Conservation (phyloP, 1,284 basidiomycete genomes). For the Pseudozyma sp. region DNA sequence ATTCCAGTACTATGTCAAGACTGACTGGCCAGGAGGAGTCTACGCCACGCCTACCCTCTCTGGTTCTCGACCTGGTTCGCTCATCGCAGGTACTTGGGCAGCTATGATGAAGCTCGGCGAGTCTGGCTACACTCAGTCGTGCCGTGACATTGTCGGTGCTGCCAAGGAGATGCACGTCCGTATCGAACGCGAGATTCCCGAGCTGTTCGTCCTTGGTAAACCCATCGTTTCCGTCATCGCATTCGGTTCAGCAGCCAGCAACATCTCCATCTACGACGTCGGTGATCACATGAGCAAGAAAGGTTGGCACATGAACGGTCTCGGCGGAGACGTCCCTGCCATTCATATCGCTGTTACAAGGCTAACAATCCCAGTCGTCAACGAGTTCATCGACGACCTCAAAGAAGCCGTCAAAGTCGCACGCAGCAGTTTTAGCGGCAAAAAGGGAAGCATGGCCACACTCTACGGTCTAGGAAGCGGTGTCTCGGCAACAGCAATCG, state of each 20-base stretch:
- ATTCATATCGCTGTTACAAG: slow-evolving; percentile 94
- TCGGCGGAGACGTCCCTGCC: slow-evolving; percentile 79
- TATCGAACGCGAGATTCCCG: slow-evolving; percentile 76
- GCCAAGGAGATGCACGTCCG: slow-evolving; percentile 77
- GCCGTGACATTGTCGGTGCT: slow-evolving; percentile 82
- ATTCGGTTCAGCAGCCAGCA: slow-evolving; percentile 76
- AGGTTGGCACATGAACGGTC: slow-evolving; percentile 85
- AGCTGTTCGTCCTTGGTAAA: slow-evolving; percentile 86
- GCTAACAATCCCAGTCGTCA: slow-evolving; percentile 80
- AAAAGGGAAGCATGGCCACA: slow-evolving; percentile 61
- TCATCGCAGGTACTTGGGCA: slow-evolving; percentile 96
- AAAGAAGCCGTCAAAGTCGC: slow-evolving; percentile 75
- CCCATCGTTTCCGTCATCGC: slow-evolving; percentile 92
- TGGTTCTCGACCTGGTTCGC: slow-evolving; percentile 80
- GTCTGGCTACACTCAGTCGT: slow-evolving; percentile 91
- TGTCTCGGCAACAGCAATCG: slow-evolving; percentile 87
- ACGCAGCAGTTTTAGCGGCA: slow-evolving; percentile 13
- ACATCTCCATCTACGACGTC: slow-evolving; percentile 80
- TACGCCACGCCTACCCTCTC: slow-evolving; percentile 63
- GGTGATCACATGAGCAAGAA: slow-evolving; percentile 86
- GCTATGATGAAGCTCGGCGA: slow-evolving; percentile 92
- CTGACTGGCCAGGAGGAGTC: slow-evolving; percentile 68
- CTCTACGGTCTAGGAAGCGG: slow-evolving; percentile 81
- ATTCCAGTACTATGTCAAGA: slow-evolving; percentile 68
- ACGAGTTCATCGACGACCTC: slow-evolving; percentile 83